phyloP scores from a whole-genome alignment of 768 basidiomycete genomes.

The Austroboletus festivus region DNA sequence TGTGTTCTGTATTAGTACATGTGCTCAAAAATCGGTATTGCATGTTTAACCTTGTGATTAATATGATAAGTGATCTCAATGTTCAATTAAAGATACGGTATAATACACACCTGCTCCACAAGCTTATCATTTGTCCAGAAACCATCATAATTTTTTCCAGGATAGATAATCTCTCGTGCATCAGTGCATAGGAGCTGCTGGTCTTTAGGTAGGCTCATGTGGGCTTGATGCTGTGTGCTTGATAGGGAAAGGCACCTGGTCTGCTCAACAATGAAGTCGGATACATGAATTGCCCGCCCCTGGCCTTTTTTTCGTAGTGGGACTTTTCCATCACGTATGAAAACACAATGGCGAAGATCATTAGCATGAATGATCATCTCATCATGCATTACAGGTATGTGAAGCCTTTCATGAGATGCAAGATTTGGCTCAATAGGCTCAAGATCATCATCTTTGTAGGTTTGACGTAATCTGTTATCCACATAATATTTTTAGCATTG shows the following conservation, averaged over 20 bases:
- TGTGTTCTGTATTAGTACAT: no score
- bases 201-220: no score
- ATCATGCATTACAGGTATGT: conserved; percentile 22
- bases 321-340: conserved; percentile 1
- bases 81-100: no score
- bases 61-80: no score
- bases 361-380: conserved; percentile 22
- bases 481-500: no score
- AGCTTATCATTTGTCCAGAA: conserved; percentile 26
- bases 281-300: conserved; percentile 38
- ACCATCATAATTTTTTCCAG: conserved; percentile 20
- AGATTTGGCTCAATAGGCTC: no score
- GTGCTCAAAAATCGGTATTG: conserved; percentile 19
- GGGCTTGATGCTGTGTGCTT: no score
- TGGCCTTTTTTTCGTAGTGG: conserved; percentile 31
- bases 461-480: no score
- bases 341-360: conserved; percentile 9
- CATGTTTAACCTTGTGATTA: conserved; percentile 17
- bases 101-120: no score
- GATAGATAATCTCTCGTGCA: conserved; percentile 22
- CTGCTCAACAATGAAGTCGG: conserved; percentile 38
- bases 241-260: conserved; percentile 33
- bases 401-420: no score
- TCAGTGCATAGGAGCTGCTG: no score
- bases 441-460: no score